Conservation (phyloP, 2,329 filamentous ascomycete species). For the Aspergillus udagawae region DNA sequence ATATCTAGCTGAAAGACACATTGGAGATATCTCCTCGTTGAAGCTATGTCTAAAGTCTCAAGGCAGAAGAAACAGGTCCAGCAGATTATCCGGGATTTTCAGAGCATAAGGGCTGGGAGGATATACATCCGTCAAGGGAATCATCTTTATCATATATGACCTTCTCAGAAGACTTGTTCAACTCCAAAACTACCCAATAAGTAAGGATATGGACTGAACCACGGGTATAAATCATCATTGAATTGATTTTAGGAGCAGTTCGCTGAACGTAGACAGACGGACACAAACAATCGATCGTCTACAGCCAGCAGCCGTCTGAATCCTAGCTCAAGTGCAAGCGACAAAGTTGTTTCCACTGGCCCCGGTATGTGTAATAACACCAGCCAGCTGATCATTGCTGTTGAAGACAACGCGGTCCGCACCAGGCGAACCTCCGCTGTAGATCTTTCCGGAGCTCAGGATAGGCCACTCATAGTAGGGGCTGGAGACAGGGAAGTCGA, state of each 20-base stretch:
- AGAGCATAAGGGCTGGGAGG: no score
- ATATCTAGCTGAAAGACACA: no score
- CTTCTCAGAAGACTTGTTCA: no score
- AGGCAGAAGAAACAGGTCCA: no score
- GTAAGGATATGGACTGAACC: background rate
- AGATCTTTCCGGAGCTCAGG: constrained; percentile 45
- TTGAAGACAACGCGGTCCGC: constrained; percentile 66
- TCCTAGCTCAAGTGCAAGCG: constrained; percentile 42
- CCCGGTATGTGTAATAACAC: constrained; percentile 66
- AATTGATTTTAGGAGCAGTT: background rate
- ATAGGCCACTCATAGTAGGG: constrained; percentile 65
- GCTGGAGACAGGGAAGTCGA: constrained; percentile 53
- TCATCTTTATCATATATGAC: no score
- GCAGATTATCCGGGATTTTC: no score
- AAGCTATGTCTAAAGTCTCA: no score
- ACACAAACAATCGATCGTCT: background rate
- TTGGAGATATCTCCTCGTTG: no score
- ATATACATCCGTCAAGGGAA: no score
- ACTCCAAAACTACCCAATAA: background rate
- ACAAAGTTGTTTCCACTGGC: constrained; percentile 67
- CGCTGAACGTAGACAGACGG: background rate
- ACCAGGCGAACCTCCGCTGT: constrained; percentile 60
- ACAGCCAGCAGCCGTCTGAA: background rate
- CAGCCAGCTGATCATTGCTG: constrained; percentile 52
- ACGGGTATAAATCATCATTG: background rate